Evolutionary conservation across 225 moss, liverwort and hornwort genomes (phyloP).

Genomic region (Rhytidiadelphus loreus): DNA sequence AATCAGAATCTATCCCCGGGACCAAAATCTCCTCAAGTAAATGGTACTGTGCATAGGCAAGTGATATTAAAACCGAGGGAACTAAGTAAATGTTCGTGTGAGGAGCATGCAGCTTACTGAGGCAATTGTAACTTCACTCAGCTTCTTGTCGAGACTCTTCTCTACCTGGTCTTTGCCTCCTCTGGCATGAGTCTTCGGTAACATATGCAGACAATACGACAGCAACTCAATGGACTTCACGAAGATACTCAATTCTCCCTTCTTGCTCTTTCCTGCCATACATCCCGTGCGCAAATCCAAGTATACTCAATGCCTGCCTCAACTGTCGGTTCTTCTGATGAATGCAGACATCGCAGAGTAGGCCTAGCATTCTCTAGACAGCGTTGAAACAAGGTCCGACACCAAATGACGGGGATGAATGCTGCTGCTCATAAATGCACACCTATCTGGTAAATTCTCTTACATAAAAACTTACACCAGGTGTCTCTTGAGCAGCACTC

Average conservation of each 20-base stretch:
- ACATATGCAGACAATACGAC: slow-evolving; percentile 88
- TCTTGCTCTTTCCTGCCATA: slow-evolving; percentile 61
- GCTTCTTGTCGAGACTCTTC: slow-evolving; percentile 41
- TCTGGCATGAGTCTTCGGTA: slow-evolving; percentile 62
- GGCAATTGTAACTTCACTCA: slow-evolving; percentile 25
- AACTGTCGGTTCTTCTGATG: background rate
- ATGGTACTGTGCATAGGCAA: background rate
- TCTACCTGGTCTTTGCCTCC: slow-evolving; percentile 57
- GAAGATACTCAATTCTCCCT: slow-evolving; percentile 81
- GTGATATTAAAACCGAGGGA: background rate
- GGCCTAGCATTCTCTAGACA: background rate
- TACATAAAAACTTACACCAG: background rate
- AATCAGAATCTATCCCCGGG: background rate
- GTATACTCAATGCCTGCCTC: background rate
- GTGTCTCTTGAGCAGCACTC: background rate
- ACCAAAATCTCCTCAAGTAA: background rate
- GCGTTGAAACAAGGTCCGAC: background rate
- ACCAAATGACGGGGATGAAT: background rate
- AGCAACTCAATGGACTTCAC: slow-evolving; percentile 69
- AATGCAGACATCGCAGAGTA: background rate
- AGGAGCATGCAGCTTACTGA: slow-evolving; percentile 33
- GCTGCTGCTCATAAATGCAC: background rate
- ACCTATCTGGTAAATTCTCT: background rate
- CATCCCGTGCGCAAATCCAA: background rate
- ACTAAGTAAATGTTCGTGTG: background rate